These are phyloP conservation scores for Tylopilus rubrobrunneus DNA, from an alignment of 768 basidiomycete species.

Conservation along the genomic window DNA sequence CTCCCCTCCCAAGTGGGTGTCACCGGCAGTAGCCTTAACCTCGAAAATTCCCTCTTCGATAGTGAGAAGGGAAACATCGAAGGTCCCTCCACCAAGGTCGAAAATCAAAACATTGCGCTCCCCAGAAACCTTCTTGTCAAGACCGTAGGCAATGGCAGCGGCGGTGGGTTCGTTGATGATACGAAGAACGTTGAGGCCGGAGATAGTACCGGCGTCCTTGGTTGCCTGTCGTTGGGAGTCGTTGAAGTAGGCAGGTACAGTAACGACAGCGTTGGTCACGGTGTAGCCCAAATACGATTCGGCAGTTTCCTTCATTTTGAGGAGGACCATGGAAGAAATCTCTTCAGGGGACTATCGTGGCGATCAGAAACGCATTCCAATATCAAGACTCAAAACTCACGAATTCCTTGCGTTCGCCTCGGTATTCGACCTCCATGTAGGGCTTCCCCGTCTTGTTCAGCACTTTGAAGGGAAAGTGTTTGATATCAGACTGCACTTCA, in stretches of 20 bases:
- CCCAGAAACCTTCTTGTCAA: conserved; percentile 87
- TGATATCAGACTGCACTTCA: conserved; percentile 79
- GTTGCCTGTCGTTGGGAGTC: conserved; percentile 98
- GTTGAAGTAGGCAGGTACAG: conserved; percentile 98
- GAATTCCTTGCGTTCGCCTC: conserved; percentile 91
- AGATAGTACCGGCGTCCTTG: conserved; percentile 94
- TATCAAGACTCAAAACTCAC: conserved; percentile 40
- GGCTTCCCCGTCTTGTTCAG: conserved; percentile 86
- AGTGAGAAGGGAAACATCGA: conserved; percentile 94
- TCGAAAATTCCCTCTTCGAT: conserved; percentile 98
- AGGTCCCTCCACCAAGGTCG: conserved; percentile 98
- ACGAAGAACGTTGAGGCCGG: conserved; percentile 93
- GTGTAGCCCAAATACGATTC: conserved; percentile 90
- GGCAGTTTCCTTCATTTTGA: conserved; percentile 98
- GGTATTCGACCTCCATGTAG: conserved; percentile 85
- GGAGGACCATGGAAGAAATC: conserved; percentile 95
- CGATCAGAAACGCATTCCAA: conserved; percentile 13
- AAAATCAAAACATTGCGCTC: conserved; percentile 98
- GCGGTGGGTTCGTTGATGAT: conserved; percentile 99
- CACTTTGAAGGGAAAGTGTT: conserved; percentile 95
- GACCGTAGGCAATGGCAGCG: conserved; percentile 97
- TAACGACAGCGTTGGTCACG: conserved; percentile 89
- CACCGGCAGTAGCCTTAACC: conserved; percentile 97
- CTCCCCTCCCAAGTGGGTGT: conserved; percentile 97
- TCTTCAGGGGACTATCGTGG: conserved; percentile 81